These are phyloP conservation scores for Medicago arabica DNA, from an alignment of 306 rosid species.

Conservation along the genomic window DNA sequence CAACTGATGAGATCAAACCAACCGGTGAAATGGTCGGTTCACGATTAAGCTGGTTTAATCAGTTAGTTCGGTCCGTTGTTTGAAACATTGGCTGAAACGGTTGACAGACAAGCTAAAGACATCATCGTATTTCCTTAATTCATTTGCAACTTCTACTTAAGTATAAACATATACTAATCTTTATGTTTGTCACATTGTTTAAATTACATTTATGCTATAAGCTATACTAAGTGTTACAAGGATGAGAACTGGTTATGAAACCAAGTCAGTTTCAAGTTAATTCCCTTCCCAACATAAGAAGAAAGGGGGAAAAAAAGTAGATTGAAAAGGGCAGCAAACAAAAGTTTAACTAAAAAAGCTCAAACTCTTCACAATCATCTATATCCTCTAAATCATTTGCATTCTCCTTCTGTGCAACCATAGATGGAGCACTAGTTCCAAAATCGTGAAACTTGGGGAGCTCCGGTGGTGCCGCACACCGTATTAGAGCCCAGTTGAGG, in stretches of 20 bases:
- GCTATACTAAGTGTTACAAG: slow-evolving; percentile 58
- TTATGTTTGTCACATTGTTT: slow-evolving; percentile 56
- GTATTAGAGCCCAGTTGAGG: slow-evolving; percentile 96
- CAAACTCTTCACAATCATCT: slow-evolving; percentile 72
- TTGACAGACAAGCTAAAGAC: slow-evolving; percentile 30
- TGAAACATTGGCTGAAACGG: neutral
- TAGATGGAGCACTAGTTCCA: slow-evolving; percentile 50
- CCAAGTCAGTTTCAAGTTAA: slow-evolving; percentile 40
- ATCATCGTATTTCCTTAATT: slow-evolving; percentile 39
- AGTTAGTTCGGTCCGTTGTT: neutral
- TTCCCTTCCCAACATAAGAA: slow-evolving; percentile 34
- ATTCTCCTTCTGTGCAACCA: slow-evolving; percentile 61
- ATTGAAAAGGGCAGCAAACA: slow-evolving; percentile 31
- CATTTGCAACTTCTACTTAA: slow-evolving; percentile 55
- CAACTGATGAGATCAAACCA: no score
- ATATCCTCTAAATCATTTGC: slow-evolving; percentile 60
- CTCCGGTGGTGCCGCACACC: slow-evolving; percentile 91
- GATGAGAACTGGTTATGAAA: slow-evolving; percentile 37
- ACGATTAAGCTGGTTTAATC: no score
- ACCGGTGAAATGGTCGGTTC: no score
- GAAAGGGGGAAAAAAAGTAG: slow-evolving; percentile 33
- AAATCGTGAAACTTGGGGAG: slow-evolving; percentile 70
- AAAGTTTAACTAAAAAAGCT: slow-evolving; percentile 68
- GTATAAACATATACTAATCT: slow-evolving; percentile 67
- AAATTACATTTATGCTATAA: slow-evolving; percentile 60